Percentiles rank a stretch among this genome's conserved stretches.
Conservation (phyloP, 1,139 yeast genomes). For the Yamadazyma sp. region DNA sequence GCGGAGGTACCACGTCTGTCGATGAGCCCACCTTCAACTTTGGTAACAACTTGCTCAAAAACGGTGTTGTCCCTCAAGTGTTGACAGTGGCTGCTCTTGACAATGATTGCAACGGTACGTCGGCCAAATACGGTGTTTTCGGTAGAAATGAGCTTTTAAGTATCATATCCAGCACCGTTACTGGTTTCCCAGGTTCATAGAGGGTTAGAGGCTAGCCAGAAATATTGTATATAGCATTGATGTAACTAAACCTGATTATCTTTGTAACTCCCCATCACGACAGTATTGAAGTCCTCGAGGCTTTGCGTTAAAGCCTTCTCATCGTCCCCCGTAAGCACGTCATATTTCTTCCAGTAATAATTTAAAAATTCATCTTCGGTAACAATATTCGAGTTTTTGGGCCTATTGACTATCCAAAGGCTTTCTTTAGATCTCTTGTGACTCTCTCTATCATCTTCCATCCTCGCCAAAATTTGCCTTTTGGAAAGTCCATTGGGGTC, state of each 20-base stretch:
- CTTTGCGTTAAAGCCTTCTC: slow-evolving; percentile 39
- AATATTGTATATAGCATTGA: neutral
- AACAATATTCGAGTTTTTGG: slow-evolving; percentile 34
- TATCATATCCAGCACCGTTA: slow-evolving; percentile 31
- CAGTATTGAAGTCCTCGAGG: slow-evolving; percentile 54
- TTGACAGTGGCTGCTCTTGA: slow-evolving; percentile 62
- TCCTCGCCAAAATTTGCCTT: slow-evolving; percentile 64
- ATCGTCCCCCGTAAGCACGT: slow-evolving; percentile 48
- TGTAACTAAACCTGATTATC: slow-evolving; percentile 21
- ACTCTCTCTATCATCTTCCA: slow-evolving; percentile 86
- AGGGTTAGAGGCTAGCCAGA: neutral
- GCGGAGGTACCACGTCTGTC: slow-evolving; percentile 69
- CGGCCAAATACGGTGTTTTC: slow-evolving; percentile 67
- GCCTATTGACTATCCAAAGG: slow-evolving; percentile 65
- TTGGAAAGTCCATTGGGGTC: slow-evolving; percentile 34
- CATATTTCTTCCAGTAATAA: slow-evolving; percentile 55
- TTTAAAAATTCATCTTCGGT: slow-evolving; percentile 58
- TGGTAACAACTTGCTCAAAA: slow-evolving; percentile 44
- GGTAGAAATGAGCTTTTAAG: slow-evolving; percentile 78
- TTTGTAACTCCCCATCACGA: slow-evolving; percentile 47
- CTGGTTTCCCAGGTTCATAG: neutral
- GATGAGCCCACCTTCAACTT: slow-evolving; percentile 71
- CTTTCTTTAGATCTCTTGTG: slow-evolving; percentile 77
- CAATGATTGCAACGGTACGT: slow-evolving; percentile 43
- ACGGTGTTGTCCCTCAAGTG: slow-evolving; percentile 38